These are phyloP conservation scores for Aspergillus sergii DNA, from an alignment of 2,329 filamentous ascomycete genomes.

Conservation along the genomic window DNA sequence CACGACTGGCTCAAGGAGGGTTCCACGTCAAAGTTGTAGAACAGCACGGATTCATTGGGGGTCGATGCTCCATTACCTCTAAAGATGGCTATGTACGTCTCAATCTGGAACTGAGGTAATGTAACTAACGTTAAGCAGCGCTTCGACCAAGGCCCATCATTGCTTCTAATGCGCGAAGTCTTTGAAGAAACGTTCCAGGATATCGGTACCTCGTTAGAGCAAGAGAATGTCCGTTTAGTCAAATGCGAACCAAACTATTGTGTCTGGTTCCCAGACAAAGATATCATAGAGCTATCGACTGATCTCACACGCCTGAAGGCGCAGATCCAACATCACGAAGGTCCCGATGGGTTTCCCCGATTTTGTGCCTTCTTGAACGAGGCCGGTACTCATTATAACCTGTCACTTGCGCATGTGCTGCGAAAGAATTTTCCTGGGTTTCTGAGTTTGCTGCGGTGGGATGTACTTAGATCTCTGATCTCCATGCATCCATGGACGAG, in stretches of 20 bases:
- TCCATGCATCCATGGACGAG: background rate
- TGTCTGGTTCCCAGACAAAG: background rate
- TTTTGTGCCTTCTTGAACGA: background rate
- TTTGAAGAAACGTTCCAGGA: background rate
- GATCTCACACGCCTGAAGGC: background rate
- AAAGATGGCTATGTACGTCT: background rate
- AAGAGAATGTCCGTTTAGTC: background rate
- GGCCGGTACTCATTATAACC: background rate
- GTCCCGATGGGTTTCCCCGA: background rate
- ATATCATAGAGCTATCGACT: background rate
- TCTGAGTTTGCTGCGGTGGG: background rate
- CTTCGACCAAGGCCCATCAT: background rate
- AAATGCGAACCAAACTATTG: background rate
- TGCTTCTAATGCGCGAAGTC: background rate
- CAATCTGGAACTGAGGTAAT: too few relatives aligned
- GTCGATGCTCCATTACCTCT: background rate
- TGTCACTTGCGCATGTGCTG: background rate
- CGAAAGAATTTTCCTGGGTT: background rate
- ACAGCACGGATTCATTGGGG: background rate
- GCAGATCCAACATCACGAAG: background rate
- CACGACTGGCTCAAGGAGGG: background rate
- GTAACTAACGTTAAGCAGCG: background rate
- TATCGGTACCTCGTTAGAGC: background rate
- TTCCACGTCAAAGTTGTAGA: background rate
- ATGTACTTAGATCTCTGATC: background rate